Base-by-base conservation (phyloP, 345 rosid genomes). In the Raphanus raphanistrum region DNA sequence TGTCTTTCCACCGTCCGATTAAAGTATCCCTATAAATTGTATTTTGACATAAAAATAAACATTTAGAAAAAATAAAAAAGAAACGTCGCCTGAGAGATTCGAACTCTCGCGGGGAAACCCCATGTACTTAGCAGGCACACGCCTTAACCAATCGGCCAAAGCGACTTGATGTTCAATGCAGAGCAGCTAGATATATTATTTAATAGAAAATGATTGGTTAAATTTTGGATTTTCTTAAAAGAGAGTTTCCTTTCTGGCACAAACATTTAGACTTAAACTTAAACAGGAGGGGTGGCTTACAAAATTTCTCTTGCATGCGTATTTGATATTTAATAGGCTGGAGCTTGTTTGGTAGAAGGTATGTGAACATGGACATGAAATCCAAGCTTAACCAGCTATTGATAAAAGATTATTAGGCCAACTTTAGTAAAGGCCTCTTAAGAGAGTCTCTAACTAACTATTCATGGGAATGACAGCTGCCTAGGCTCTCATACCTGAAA, bases 1-100 rank as follows among this genome's bases (percentile, higher is more conserved):
- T 8, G 2, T 55, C 57, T 27, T 4, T 71, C 50, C 29, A 70
- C 90, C 90, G 92, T 90, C 45, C 25, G 97, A 91, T 88, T 9
- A 4, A 31, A 25, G 2, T 43, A 11, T 41, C 58, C 21, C 21
- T 21, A 21, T 21, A 21, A 21, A 21, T 21, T 21, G 21, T 21
- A 21, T 21, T 21, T 21, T 21, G 21, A 21, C 21, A 21, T 0
- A 21, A 21, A 21, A 21, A 21, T 21, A 21, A 21, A 21, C 21
- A 21, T 21, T 21, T 1, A 21, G 21, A 21, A 21, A n/a, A 3
- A 2, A 28, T 28, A 28, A 1, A 41, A 58, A 72, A 3, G 0
- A 0, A 63, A 2, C 90, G 86, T 81, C 90, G 90, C 87, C 92
- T 86, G 88, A 86, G 88, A 88, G 92, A 86, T 86, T 88, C 90